Base-by-base conservation (phyloP, 345 rosid species). In the Brassica carinata region DNA sequence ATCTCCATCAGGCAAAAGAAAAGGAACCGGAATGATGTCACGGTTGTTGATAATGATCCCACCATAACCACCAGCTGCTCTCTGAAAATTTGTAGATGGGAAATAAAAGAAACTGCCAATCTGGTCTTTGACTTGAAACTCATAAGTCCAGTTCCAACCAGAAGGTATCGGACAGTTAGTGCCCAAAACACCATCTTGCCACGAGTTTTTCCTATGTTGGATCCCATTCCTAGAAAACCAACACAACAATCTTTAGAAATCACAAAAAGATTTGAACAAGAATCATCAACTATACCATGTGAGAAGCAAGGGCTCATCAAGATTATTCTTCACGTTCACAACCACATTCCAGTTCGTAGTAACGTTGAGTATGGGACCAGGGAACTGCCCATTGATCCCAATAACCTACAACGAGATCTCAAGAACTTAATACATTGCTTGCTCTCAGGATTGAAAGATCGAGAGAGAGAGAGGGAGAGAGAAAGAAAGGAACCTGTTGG, bases 141-240 rank as follows among this genome's bases (percentile, higher is more conserved):
- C 85, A 40, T 89, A 94, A 34, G 96, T 94, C 94, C 96, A 92
- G 74, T 90, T 94, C 89, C 90, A 85, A 67, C 97, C 94, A 30
- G 94, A 84, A 70, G 89, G 93, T 43, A 94, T 92, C 6, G 96
- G 96, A 75, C 98, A 92, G 85, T 90, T 94, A 34, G 98, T 89
- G 72, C 97, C 98, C 27, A 78, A 81, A 69, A 92, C 97, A 66
- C 97, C 97, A 70, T 94, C 97, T 83, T 92, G 94, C 98, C 98
- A 91, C 74, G 94, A 90, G 79, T 92, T 91, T 82, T 89, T 90
- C 83, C 97, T 84, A 33, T 88, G 90, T 43, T 94, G 97, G 75
- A 91, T 38, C 2, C 93, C 94, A 83, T 94, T 92, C 92, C 94
- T 88, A 63, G 75, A 79, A 11, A 5, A 27, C 13, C 72, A 53